Conservation (phyloP, 352 stramenopile species). For the Pythium plurisporium region DNA sequence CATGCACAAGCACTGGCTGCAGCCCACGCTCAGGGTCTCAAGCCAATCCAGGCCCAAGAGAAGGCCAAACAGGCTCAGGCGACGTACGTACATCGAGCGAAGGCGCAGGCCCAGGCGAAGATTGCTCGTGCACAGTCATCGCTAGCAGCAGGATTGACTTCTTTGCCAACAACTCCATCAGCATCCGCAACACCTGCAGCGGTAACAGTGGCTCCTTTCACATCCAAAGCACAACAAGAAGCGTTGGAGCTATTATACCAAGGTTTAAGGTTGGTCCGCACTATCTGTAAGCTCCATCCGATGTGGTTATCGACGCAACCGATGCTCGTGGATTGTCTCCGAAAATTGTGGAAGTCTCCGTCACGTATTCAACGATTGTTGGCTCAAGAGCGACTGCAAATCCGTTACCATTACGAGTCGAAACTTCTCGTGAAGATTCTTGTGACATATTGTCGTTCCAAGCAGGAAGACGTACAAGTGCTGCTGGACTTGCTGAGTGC, state of each 20-base stretch:
- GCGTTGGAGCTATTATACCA: slow-evolving; percentile 94
- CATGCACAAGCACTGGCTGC: slow-evolving; percentile 84
- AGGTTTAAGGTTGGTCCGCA: slow-evolving; percentile 90
- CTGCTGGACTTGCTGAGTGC: slow-evolving; percentile 95
- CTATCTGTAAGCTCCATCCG: slow-evolving; percentile 87
- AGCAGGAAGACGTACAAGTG: slow-evolving; percentile 93
- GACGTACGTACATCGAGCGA: slow-evolving; percentile 83
- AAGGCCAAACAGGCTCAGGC: slow-evolving; percentile 88
- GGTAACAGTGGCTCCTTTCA: slow-evolving; percentile 32
- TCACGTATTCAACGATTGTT: slow-evolving; percentile 70
- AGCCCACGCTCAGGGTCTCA: slow-evolving; percentile 79
- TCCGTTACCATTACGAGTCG: slow-evolving; percentile 94
- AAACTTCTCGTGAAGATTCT: slow-evolving; percentile 94
- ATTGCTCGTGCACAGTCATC: slow-evolving; percentile 73
- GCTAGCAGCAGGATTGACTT: slow-evolving; percentile 27
- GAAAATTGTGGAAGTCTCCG: slow-evolving; percentile 93
- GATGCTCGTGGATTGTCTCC: slow-evolving; percentile 90
- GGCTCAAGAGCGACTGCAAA: slow-evolving; percentile 71
- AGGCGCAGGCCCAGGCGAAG: slow-evolving; percentile 85
- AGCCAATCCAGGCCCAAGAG: slow-evolving; percentile 83
- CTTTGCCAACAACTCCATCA: slow-evolving; percentile 15
- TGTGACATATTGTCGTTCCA: slow-evolving; percentile 90
- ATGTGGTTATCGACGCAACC: slow-evolving; percentile 84
- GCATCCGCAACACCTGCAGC: neutral
- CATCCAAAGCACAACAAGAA: slow-evolving; percentile 78